Percentiles rank a stretch among this genome's conserved stretches.
Conservation (phyloP, 495 filamentous ascomycete species). For the Penicillium flavigenum region DNA sequence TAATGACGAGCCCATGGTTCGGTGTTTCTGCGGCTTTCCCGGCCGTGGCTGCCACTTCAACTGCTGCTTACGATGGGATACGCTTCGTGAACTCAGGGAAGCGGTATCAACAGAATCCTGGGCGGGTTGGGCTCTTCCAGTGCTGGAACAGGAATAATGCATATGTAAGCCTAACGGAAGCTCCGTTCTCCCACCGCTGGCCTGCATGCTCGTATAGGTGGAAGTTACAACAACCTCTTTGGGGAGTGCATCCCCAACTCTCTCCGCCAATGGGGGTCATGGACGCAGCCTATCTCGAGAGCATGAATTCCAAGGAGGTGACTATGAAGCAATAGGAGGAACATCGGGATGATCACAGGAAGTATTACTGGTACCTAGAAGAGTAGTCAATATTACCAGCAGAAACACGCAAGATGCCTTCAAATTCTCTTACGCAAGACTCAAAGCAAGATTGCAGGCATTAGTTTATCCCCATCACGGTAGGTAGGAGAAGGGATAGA, state of each 20-base stretch:
- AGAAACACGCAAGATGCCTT: too few relatives aligned
- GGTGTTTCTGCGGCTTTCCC: not conserved
- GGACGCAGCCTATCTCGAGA: slow-evolving; percentile 18
- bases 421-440: too few relatives aligned
- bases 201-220: slow-evolving; percentile 26
- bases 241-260: slow-evolving; percentile 10
- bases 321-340: not conserved
- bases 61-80: too few relatives aligned
- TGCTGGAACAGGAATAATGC: too few relatives aligned
- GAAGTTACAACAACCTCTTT: slow-evolving; percentile 18
- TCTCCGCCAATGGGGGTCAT: slow-evolving; percentile 18
- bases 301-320: not conserved
- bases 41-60: too few relatives aligned
- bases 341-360: not conserved
- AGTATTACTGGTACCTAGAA: not conserved
- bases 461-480: too few relatives aligned
- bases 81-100: too few relatives aligned
- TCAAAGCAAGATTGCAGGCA: too few relatives aligned
- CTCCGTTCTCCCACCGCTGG: slow-evolving; percentile 15
- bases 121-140: too few relatives aligned
- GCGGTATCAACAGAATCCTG: too few relatives aligned
- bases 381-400: too few relatives aligned
- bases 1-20: not conserved
- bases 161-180: not conserved
- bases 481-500: too few relatives aligned